These are phyloP conservation scores for Xenoacremonium recifei DNA, from an alignment of 2,329 filamentous ascomycete genomes.

Conservation along the genomic window DNA sequence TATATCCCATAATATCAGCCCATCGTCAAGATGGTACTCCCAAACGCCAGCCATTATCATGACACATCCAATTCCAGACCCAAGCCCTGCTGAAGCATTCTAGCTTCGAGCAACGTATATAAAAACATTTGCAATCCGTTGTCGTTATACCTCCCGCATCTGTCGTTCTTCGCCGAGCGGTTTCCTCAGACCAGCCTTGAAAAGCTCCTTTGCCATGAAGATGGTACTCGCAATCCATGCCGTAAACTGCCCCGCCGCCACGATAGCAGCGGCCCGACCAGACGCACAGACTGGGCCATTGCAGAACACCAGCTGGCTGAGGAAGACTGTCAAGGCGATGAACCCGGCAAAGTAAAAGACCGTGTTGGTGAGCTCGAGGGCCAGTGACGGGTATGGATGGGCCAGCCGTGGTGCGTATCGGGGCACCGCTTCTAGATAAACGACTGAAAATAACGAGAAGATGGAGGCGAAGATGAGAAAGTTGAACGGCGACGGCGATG, in stretches of 20 bases:
- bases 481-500: constrained; percentile 56
- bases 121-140: background rate
- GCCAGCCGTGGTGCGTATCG: constrained; percentile 44
- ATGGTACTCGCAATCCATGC: constrained; percentile 51
- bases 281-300: constrained; percentile 55
- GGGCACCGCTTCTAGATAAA: constrained; percentile 51
- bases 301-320: constrained; percentile 56
- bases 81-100: too few relatives aligned
- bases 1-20: constrained; percentile 1
- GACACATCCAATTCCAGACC: background rate
- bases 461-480: constrained; percentile 56
- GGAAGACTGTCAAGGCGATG: constrained; percentile 56
- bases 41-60: constrained; percentile 14
- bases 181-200: constrained; percentile 39
- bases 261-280: constrained; percentile 53
- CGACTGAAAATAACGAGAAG: constrained; percentile 53
- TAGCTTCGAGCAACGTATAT: too few relatives aligned
- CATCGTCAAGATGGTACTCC: constrained; percentile 11
- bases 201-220: constrained; percentile 45
- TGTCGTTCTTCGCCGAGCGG: constrained; percentile 26
- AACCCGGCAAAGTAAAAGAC: constrained; percentile 61
- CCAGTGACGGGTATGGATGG: constrained; percentile 48
- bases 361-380: constrained; percentile 50
- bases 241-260: constrained; percentile 52
- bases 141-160: constrained; percentile 37